Conservation (phyloP, 495 filamentous ascomycete species). For the Aspergillus sclerotioniger region DNA sequence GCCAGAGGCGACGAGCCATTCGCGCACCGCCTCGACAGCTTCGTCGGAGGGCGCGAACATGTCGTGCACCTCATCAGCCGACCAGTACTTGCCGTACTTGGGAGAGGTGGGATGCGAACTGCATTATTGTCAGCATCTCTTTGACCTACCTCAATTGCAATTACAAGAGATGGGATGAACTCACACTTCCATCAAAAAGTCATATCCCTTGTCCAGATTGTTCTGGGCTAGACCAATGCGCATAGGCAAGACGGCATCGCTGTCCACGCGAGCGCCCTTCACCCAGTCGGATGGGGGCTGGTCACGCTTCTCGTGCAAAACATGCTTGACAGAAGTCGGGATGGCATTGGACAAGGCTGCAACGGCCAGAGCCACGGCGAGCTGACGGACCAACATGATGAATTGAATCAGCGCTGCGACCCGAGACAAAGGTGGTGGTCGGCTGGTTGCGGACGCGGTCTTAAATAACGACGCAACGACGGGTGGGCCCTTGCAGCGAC, state of each 20-base stretch:
- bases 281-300: constrained; percentile 30
- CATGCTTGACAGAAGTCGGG: constrained; percentile 38
- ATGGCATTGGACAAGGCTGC: constrained; percentile 21
- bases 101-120: constrained; percentile 42
- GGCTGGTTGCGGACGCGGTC: too few species aligned
- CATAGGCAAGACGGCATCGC: constrained; percentile 45
- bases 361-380: constrained; percentile 23
- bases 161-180: constrained; percentile 1
- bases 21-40: constrained; percentile 42
- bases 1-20: constrained; percentile 47
- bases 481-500: too few species aligned
- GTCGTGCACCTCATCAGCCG: constrained; percentile 50
- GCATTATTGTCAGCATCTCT: too few species aligned
- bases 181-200: constrained; percentile 53
- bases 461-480: too few species aligned
- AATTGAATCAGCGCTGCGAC: not conserved
- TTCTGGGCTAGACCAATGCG: constrained; percentile 54
- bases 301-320: constrained; percentile 39
- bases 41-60: constrained; percentile 50
- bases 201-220: constrained; percentile 51
- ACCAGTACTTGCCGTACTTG: constrained; percentile 56
- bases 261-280: constrained; percentile 29
- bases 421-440: not conserved
- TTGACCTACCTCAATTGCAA: constrained; percentile 5
- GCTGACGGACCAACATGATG: constrained; percentile 2